Conservation (phyloP, 768 basidiomycete species). For the Ramaria sp. region DNA sequence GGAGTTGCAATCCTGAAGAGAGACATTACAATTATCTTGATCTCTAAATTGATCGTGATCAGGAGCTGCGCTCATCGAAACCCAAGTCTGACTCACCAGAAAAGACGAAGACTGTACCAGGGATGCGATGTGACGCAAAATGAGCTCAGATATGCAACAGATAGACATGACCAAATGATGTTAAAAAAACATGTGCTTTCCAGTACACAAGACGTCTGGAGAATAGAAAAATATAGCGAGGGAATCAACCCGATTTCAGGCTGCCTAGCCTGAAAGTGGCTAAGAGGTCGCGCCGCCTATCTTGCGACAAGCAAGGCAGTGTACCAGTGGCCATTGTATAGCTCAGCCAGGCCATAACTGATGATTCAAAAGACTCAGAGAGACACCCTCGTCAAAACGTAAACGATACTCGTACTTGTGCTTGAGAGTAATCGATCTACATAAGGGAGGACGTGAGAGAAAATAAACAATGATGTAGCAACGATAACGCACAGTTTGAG, state of each 20-base stretch:
- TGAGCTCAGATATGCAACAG: background rate
- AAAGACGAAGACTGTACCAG: conserved; percentile 55
- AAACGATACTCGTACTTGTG: conserved; percentile 91
- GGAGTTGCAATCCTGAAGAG: conserved; percentile 22
- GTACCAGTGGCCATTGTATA: conserved; percentile 84
- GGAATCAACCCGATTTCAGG: conserved; percentile 92
- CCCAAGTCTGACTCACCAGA: conserved; percentile 16
- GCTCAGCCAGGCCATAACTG: conserved; percentile 88
- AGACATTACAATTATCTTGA: conserved; percentile 25
- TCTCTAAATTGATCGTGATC: conserved; percentile 14
- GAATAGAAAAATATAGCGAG: conserved; percentile 78
- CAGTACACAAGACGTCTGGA: conserved; percentile 91
- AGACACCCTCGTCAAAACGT: conserved; percentile 88
- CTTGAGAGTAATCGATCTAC: conserved; percentile 94
- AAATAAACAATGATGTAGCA: background rate
- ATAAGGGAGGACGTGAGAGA: background rate
- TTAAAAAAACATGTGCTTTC: conserved; percentile 65
- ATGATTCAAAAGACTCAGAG: conserved; percentile 91
- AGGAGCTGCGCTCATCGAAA: background rate
- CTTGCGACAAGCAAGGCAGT: conserved; percentile 17
- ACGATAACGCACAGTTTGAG: conserved; percentile 60
- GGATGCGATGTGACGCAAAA: conserved; percentile 54
- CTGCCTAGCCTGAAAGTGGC: conserved; percentile 46
- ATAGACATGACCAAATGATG: conserved; percentile 55
- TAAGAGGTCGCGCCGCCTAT: background rate